Conservation (phyloP, 495 filamentous ascomycete species). For the Massariosphaeria phaeospora region DNA sequence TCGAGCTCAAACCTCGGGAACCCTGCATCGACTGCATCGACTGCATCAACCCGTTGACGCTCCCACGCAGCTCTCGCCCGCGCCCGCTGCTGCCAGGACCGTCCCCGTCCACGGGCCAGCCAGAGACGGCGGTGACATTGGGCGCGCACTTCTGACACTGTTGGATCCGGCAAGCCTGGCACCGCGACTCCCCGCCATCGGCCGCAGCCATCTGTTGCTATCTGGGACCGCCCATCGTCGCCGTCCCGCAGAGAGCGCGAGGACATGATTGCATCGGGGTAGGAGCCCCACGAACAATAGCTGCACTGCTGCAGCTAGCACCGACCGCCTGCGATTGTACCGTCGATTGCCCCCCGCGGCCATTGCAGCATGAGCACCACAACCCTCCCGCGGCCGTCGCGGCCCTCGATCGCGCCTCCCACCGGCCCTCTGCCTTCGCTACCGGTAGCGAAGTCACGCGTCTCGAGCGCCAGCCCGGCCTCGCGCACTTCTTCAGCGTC, state of each 20-base stretch:
- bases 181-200: neutral
- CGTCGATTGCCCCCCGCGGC: neutral
- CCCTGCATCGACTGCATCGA: neutral
- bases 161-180: conserved; percentile 3
- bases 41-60: conserved; percentile 1
- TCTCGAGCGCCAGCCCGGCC: conserved; percentile 49
- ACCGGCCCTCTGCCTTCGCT: conserved; percentile 63
- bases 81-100: neutral
- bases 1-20: conserved; percentile 12
- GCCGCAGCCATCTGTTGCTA: too few relatives aligned
- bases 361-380: conserved; percentile 46
- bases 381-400: conserved; percentile 58
- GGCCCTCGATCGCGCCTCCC: conserved; percentile 59
- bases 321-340: neutral
- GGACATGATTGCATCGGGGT: conserved; percentile 18
- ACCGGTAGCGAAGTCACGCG: conserved; percentile 65
- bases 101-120: conserved; percentile 8
- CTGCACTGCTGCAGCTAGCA: too few relatives aligned
- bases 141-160: conserved; percentile 5
- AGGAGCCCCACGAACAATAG: too few relatives aligned
- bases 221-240: too few relatives aligned
- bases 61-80: neutral
- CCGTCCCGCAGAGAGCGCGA: conserved; percentile 1
- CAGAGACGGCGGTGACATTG: too few relatives aligned
- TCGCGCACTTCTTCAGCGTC: conserved; percentile 42